A percentile compares a stretch with the other conserved stretches of the same genome.
These are phyloP conservation scores for Rhamnella rubrinervis DNA, from an alignment of 331 rosid species.

Conservation along the genomic window DNA sequence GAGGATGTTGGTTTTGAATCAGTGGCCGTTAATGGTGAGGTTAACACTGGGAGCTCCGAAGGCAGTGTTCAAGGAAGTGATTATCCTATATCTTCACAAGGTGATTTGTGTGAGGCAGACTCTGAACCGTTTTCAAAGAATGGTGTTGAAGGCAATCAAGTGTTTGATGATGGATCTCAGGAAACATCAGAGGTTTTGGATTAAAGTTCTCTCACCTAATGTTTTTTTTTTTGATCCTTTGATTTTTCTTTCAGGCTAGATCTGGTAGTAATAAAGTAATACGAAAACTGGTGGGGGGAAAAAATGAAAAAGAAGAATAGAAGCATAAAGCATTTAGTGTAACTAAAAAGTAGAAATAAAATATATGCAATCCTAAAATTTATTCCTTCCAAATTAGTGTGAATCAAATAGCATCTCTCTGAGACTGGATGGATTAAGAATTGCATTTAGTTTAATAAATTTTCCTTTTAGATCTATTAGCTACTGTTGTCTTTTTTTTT, in stretches of 20 bases:
- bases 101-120: slow-evolving; percentile 30
- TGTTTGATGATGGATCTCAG: slow-evolving; percentile 30
- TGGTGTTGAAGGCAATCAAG: slow-evolving; percentile 29
- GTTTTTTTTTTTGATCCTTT: background rate
- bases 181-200: slow-evolving; percentile 64
- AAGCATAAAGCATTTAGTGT: too few relatives aligned
- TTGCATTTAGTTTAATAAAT: background rate
- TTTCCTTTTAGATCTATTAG: background rate
- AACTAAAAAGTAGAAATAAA: too few relatives aligned
- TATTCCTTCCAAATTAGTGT: too few relatives aligned
- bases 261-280: background rate
- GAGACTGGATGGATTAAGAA: background rate
- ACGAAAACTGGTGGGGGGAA: too few relatives aligned
- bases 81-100: slow-evolving; percentile 25
- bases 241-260: background rate
- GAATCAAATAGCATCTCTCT: background rate
- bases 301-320: too few relatives aligned
- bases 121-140: slow-evolving; percentile 29
- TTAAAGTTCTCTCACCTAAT: slow-evolving; percentile 37
- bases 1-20: slow-evolving; percentile 51
- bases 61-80: slow-evolving; percentile 29
- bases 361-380: too few relatives aligned
- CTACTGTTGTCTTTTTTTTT: background rate
- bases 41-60: slow-evolving; percentile 33
- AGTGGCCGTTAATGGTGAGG: slow-evolving; percentile 34